These are phyloP conservation scores for Chalciporus pseudorubinellus DNA, from an alignment of 768 basidiomycete species.

Conservation along the genomic window DNA sequence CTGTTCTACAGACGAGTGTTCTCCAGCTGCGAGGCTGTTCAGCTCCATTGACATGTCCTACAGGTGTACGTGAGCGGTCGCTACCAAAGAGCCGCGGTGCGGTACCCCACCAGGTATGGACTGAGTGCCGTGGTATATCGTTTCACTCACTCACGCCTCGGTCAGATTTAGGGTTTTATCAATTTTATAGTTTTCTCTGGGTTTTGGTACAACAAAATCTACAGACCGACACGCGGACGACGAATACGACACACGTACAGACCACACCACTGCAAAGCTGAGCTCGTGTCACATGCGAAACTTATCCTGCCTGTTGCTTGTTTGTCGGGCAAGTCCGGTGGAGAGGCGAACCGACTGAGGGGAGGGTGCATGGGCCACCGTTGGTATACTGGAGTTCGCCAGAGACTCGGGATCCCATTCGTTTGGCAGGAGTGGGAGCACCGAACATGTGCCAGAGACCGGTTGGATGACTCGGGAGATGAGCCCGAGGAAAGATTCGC, in stretches of 20 bases:
- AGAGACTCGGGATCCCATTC: not conserved
- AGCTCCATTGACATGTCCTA: slow-evolving; percentile 36
- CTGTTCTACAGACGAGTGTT: too few relatives aligned
- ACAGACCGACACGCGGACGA: slow-evolving; percentile 4
- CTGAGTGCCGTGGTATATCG: too few relatives aligned
- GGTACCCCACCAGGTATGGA: too few relatives aligned
- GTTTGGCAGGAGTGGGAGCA: not conserved
- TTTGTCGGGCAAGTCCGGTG: not conserved
- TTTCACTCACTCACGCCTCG: too few relatives aligned
- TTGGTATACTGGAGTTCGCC: not conserved
- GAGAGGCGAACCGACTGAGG: not conserved
- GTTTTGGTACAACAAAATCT: slow-evolving; percentile 10
- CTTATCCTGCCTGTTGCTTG: not conserved
- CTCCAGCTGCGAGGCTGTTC: slow-evolving; percentile 33
- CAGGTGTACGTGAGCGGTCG: slow-evolving; percentile 52
- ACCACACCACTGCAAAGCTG: slow-evolving; percentile 5
- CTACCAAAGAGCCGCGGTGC: slow-evolving; percentile 56
- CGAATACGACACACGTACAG: slow-evolving; percentile 2
- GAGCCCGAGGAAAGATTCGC: not conserved
- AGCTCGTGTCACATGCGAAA: slow-evolving; percentile 9
- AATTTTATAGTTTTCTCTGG: slow-evolving; percentile 6
- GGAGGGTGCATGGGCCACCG: not conserved
- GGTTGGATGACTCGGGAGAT: not conserved
- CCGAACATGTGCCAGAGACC: not conserved
- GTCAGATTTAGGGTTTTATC: not conserved